Percentiles rank a stretch among this genome's conserved stretches.
phyloP scores from a whole-genome alignment of 1,284 basidiomycete genomes.

The Lentinula novae-zelandiae region DNA sequence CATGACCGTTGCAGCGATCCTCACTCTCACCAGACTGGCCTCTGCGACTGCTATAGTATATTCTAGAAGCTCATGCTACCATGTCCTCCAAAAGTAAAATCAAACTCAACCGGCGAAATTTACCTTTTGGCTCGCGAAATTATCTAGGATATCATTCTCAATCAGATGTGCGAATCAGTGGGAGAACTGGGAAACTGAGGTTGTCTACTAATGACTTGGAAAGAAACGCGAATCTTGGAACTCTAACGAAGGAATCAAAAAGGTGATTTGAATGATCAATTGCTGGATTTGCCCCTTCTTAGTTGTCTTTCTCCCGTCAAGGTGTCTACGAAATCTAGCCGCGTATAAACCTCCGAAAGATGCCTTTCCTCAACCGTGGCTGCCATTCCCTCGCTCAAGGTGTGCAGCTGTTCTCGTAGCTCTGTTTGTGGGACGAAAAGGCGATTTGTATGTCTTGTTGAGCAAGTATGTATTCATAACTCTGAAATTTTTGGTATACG shows the following conservation, averaged over 20 bases:
- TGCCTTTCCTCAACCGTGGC: constrained; percentile 27
- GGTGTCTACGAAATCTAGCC: constrained; percentile 30
- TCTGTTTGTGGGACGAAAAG: constrained; percentile 75
- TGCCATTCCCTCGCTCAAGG: constrained; percentile 45
- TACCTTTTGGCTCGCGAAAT: constrained; percentile 2
- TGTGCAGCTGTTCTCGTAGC: constrained; percentile 75
- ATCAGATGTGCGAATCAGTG: not conserved
- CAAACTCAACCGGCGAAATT: not conserved
- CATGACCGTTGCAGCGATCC: not conserved
- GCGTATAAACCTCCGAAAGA: constrained; percentile 45
- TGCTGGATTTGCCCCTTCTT: not conserved
- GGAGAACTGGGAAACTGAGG: not conserved
- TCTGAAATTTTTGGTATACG: not conserved
- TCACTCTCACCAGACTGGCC: not conserved
- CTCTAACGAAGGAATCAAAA: constrained; percentile 6
- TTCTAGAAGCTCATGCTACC: not conserved
- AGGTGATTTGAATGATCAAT: not conserved
- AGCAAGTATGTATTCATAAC: constrained; percentile 48
- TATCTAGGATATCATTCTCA: constrained; percentile 2
- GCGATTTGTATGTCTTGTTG: constrained; percentile 79
- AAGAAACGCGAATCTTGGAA: constrained; percentile 3
- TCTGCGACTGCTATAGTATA: not conserved
- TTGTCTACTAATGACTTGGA: not conserved
- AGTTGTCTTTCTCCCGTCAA: not conserved
- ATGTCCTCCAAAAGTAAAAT: not conserved